Percentiles rank a stretch among this genome's conserved stretches.
Evolutionary conservation across 1,139 yeast genomes (phyloP).

Genomic region (Candida sp.): DNA sequence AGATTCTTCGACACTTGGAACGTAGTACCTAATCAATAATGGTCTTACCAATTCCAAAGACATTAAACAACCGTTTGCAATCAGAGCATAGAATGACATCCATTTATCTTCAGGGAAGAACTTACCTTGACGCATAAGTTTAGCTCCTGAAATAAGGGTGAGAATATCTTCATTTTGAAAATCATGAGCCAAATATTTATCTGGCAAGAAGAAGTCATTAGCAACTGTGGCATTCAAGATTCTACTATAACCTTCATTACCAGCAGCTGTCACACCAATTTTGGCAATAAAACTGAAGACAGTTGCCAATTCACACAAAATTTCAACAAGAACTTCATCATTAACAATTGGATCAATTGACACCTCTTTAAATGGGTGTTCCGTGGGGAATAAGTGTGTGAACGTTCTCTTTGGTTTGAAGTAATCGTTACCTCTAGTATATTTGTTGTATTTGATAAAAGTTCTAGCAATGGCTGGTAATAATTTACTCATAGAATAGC

Average conservation of each 20-base stretch:
- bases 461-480: conserved; percentile 51
- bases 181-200: conserved; percentile 28
- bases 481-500: conserved; percentile 48
- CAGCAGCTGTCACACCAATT: conserved; percentile 46
- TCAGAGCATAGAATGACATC: conserved; percentile 63
- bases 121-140: conserved; percentile 53
- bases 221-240: conserved; percentile 24
- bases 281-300: conserved; percentile 56
- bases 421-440: conserved; percentile 47
- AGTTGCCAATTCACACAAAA: conserved; percentile 65
- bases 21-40: conserved; percentile 47
- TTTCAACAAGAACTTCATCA: conserved; percentile 69
- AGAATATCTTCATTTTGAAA: conserved; percentile 42
- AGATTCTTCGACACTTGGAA: conserved; percentile 51
- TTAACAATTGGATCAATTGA: conserved; percentile 76
- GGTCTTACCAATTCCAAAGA: conserved; percentile 59
- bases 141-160: conserved; percentile 52
- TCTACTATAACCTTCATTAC: conserved; percentile 37
- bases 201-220: conserved; percentile 31
- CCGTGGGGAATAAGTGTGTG: conserved; percentile 65
- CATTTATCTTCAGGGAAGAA: conserved; percentile 68
- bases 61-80: conserved; percentile 57
- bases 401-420: conserved; percentile 62
- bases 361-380: conserved; percentile 60
- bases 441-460: conserved; percentile 51